phyloP scores from a whole-genome alignment of 768 basidiomycete genomes.

The Exsudoporus frostii region DNA sequence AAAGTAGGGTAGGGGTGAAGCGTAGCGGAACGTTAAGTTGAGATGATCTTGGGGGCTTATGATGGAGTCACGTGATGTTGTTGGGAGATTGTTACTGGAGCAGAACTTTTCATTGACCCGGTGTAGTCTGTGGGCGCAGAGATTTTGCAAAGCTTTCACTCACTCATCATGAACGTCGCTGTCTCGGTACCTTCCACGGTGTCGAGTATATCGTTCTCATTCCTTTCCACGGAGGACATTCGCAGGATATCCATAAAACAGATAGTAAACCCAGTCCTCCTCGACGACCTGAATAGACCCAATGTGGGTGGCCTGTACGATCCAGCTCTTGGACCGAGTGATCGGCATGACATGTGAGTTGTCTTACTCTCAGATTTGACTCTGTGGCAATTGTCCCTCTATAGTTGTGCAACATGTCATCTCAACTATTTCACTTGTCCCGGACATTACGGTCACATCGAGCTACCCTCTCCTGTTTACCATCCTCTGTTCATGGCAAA shows the following conservation, averaged over 20 bases:
- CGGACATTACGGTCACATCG: slow-evolving; percentile 97
- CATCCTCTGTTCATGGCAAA: slow-evolving; percentile 95
- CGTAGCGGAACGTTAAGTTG: slow-evolving; percentile 48
- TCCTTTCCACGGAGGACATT: slow-evolving; percentile 84
- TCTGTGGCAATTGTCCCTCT: slow-evolving; percentile 5
- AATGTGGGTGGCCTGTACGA: slow-evolving; percentile 94
- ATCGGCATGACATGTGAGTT: slow-evolving; percentile 85
- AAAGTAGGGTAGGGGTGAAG: slow-evolving; percentile 44
- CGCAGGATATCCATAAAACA: slow-evolving; percentile 96
- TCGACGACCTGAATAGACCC: slow-evolving; percentile 92
- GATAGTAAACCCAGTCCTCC: slow-evolving; percentile 86
- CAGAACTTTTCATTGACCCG: slow-evolving; percentile 15
- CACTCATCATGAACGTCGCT: slow-evolving; percentile 76
- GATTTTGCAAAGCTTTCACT: not conserved
- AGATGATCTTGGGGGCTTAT: not conserved
- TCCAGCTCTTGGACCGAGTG: slow-evolving; percentile 88
- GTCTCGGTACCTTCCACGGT: slow-evolving; percentile 85
- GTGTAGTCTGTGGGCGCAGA: not conserved
- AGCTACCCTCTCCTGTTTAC: slow-evolving; percentile 91
- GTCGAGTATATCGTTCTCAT: slow-evolving; percentile 86
- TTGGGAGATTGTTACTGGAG: not conserved
- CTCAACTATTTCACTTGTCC: slow-evolving; percentile 94
- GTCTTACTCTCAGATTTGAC: not conserved
- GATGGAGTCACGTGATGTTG: slow-evolving; percentile 13
- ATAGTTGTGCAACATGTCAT: slow-evolving; percentile 89